Evolutionary conservation across 2,329 filamentous ascomycete genomes (phyloP).

Genomic region (Chaetomiaceae sp.): DNA sequence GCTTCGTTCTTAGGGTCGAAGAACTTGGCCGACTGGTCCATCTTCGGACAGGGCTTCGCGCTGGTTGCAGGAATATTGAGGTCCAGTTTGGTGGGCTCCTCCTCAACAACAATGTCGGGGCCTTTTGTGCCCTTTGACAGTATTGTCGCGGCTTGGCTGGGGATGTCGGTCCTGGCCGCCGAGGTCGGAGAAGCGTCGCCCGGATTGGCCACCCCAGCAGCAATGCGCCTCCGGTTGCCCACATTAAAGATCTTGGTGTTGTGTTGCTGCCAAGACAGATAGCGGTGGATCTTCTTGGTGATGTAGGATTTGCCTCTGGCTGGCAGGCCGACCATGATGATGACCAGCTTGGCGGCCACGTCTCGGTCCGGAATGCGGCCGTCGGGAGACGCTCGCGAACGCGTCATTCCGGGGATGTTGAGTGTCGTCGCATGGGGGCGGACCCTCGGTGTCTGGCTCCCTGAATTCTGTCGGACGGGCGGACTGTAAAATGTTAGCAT

Average conservation of each 20-base stretch:
- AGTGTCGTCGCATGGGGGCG: constrained; percentile 86
- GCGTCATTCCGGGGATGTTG: constrained; percentile 93
- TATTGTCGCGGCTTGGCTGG: constrained; percentile 52
- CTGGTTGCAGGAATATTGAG: constrained; percentile 30
- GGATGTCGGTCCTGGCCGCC: constrained; percentile 39
- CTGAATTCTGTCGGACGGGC: constrained; percentile 68
- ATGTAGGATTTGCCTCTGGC: constrained; percentile 98
- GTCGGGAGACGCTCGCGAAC: constrained; percentile 91
- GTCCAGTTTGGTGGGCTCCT: constrained; percentile 37
- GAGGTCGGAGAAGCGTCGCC: constrained; percentile 30
- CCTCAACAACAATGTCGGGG: constrained; percentile 32
- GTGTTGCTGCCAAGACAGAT: constrained; percentile 96
- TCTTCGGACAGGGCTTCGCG: constrained; percentile 38
- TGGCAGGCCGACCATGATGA: constrained; percentile 96
- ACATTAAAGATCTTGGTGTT: constrained; percentile 97
- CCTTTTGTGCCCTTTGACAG: constrained; percentile 47
- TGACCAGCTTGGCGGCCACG: constrained; percentile 92
- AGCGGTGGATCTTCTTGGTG: constrained; percentile 94
- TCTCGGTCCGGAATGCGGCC: constrained; percentile 90
- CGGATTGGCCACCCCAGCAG: constrained; percentile 52
- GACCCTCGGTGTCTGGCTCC: constrained; percentile 70
- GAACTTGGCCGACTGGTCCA: constrained; percentile 88
- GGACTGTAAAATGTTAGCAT: constrained; percentile 44
- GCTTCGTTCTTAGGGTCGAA: constrained; percentile 87
- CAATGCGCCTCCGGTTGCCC: constrained; percentile 80